A percentile compares a stretch with the other conserved stretches of the same genome.
These are phyloP conservation scores for Macadamia integrifolia DNA, from an alignment of 164 flowering plant species.

Conservation along the genomic window DNA sequence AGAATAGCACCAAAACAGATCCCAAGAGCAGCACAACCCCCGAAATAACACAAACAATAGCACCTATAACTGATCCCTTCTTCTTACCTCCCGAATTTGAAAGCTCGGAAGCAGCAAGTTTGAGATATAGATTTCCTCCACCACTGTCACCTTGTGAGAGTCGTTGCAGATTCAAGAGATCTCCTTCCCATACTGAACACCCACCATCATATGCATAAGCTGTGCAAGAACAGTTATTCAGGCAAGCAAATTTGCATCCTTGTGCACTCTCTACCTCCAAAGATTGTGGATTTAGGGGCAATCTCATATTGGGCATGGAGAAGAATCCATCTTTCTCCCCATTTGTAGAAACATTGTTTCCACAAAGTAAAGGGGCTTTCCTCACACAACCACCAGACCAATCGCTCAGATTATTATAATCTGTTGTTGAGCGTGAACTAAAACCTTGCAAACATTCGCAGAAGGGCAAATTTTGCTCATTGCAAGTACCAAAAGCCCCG, in stretches of 20 bases:
- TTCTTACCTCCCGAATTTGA: not conserved
- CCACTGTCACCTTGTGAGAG: not conserved
- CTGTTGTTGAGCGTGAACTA: not conserved
- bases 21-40: not conserved
- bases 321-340: too few species aligned
- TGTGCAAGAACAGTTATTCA: constrained; percentile 30
- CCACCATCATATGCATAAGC: constrained; percentile 22
- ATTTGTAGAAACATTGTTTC: too few species aligned
- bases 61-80: too few species aligned
- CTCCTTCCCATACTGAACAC: constrained; percentile 29
- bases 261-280: not conserved
- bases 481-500: constrained; percentile 9
- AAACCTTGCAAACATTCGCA: constrained; percentile 28
- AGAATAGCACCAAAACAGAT: not conserved
- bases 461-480: not conserved
- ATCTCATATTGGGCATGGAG: too few species aligned
- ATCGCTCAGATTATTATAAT: constrained; percentile 18
- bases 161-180: constrained; percentile 17
- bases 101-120: constrained; percentile 18
- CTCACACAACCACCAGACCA: constrained; percentile 8
- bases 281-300: too few species aligned
- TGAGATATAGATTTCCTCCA: constrained; percentile 15
- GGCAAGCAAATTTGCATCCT: constrained; percentile 24
- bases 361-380: too few species aligned
- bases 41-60: too few species aligned